These are phyloP conservation scores for Penicillium sclerotigenum DNA, from an alignment of 2,329 filamentous ascomycete genomes.

Conservation along the genomic window DNA sequence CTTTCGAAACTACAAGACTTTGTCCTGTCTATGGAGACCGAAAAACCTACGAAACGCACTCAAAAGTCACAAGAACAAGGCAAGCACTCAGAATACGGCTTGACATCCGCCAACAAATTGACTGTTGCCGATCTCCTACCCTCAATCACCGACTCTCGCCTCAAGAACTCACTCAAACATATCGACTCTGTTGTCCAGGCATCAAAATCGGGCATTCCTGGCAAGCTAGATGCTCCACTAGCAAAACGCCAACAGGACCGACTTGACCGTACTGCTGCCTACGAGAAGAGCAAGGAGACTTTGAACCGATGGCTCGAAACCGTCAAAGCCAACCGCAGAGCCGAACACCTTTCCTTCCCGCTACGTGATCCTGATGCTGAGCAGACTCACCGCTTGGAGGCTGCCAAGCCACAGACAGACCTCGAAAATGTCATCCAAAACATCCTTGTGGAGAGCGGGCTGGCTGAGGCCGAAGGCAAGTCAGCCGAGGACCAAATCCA, in stretches of 20 bases:
- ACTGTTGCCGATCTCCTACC: constrained; percentile 72
- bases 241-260: constrained; percentile 83
- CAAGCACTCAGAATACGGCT: constrained; percentile 58
- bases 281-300: constrained; percentile 87
- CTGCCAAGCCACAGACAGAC: constrained; percentile 67
- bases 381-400: constrained; percentile 53
- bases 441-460: constrained; percentile 85
- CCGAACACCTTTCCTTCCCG: constrained; percentile 87
- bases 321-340: constrained; percentile 87
- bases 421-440: constrained; percentile 81
- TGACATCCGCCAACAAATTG: constrained; percentile 63
- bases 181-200: constrained; percentile 49
- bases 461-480: constrained; percentile 58
- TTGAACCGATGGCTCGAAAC: constrained; percentile 90
- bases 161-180: constrained; percentile 76
- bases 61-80: constrained; percentile 55
- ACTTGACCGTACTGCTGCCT: constrained; percentile 76
- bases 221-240: constrained; percentile 78
- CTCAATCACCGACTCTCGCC: constrained; percentile 67
- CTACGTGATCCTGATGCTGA: constrained; percentile 68
- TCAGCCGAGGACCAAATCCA: constrained; percentile 63
- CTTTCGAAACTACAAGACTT: constrained; percentile 65
- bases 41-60: constrained; percentile 33
- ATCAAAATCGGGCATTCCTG: constrained; percentile 57
- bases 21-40: constrained; percentile 61